Conservation (phyloP, 2,329 filamentous ascomycete species). For the Pseudogymnoascus sp. region DNA sequence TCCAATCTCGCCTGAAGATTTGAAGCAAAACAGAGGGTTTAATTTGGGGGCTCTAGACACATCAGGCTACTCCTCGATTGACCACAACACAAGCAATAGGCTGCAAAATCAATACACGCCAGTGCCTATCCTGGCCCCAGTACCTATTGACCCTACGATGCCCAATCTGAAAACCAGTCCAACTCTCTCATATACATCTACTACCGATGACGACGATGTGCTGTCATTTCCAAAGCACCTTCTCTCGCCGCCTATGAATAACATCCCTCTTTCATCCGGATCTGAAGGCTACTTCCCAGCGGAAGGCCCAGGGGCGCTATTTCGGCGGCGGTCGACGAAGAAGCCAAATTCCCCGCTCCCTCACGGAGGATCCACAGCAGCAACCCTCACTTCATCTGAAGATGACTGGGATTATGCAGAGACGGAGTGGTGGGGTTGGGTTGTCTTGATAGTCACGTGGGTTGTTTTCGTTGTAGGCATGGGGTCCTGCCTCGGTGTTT, state of each 20-base stretch:
- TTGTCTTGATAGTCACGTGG: constrained; percentile 87
- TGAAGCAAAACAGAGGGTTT: constrained; percentile 24
- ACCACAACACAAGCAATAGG: not conserved
- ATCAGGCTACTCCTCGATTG: constrained; percentile 22
- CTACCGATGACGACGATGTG: constrained; percentile 77
- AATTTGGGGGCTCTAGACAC: constrained; percentile 44
- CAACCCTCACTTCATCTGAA: constrained; percentile 39
- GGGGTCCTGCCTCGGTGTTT: constrained; percentile 89
- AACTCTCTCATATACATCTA: constrained; percentile 59
- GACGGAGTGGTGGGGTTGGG: constrained; percentile 98
- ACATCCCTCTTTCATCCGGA: constrained; percentile 43
- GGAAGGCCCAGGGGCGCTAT: constrained; percentile 31
- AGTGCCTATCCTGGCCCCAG: constrained; percentile 10
- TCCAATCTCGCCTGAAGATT: constrained; percentile 24
- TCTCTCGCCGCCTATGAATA: constrained; percentile 38
- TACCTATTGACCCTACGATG: constrained; percentile 29
- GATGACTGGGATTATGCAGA: constrained; percentile 82
- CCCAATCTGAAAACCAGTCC: constrained; percentile 40
- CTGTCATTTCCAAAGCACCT: constrained; percentile 53
- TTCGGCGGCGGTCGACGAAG: constrained; percentile 26
- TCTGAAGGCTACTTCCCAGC: constrained; percentile 58
- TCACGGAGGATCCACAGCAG: constrained; percentile 45
- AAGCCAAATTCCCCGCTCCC: constrained; percentile 53
- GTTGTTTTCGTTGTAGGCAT: constrained; percentile 93
- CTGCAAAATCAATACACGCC: constrained; percentile 14